phyloP scores from a whole-genome alignment of 1,139 yeast genomes.

The Diutina scorzettiae region DNA sequence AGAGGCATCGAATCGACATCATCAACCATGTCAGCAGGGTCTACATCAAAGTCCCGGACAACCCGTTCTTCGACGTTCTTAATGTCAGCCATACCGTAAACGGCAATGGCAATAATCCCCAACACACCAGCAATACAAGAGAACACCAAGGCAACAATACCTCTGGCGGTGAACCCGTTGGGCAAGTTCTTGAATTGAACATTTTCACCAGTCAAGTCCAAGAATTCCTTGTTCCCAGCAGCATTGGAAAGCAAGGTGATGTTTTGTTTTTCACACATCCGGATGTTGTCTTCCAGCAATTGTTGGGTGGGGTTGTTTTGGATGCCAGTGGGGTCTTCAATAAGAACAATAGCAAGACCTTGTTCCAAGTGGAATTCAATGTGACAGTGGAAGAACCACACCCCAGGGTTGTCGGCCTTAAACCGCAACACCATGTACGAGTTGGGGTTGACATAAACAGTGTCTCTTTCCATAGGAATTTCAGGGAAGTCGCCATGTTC shows the following conservation, averaged over 20 bases:
- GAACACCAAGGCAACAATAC: constrained; percentile 77
- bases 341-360: constrained; percentile 40
- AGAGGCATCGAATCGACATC: constrained; percentile 8
- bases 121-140: constrained; percentile 69
- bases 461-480: constrained; percentile 61
- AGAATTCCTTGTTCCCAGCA: constrained; percentile 60
- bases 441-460: constrained; percentile 51
- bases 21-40: constrained; percentile 20
- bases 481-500: constrained; percentile 24
- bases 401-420: constrained; percentile 50
- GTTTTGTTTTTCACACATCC: constrained; percentile 11
- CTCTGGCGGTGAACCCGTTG: constrained; percentile 78
- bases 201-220: constrained; percentile 63
- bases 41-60: constrained; percentile 35
- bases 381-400: constrained; percentile 58
- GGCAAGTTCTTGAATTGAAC: constrained; percentile 58
- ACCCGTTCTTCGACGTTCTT: constrained; percentile 44
- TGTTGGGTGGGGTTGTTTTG: constrained; percentile 35
- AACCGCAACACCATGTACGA: constrained; percentile 53
- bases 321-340: constrained; percentile 44
- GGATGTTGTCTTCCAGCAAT: constrained; percentile 26
- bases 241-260: constrained; percentile 54
- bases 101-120: constrained; percentile 64
- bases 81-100: constrained; percentile 73
- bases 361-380: constrained; percentile 56